Base-by-base conservation (phyloP, 169 alveolate species). In the Plasmodium gallinaceum region DNA sequence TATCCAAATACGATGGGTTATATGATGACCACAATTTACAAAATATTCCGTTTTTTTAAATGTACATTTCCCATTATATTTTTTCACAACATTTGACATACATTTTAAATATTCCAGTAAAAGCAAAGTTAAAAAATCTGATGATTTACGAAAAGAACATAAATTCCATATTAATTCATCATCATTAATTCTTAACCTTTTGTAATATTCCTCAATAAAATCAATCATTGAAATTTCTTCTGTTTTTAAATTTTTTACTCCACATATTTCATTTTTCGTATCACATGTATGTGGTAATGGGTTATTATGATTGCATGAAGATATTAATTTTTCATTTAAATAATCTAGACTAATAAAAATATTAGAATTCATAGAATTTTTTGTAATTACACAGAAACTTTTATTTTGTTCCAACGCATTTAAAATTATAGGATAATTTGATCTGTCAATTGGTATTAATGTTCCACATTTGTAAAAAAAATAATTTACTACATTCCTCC, bases 211-310 rank as follows among this genome's bases (percentile, higher is more conserved):
- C 5, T 72, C 61, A 43, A 94, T 73, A 60, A 94, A 94, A 54
- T 94, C 95, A 45, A 80, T 69, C 26, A 90, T n/a, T 2, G 94
- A 68, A 5, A 94, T 92, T 2, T 80, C 42, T 70, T 92, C 80
- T 46, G 93, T 80, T 16, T 83, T 88, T 2, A 94, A 89, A 46
- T 87, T 46, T 45, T 16, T 80, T 42, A 73, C 90, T 46, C 95
- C 93, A 37, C 91, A 88, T 24, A 91, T 88, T 60, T 88, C 88
- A 85, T 78, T 90, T 14, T 42, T 45, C 22, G 87, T 58, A 12
- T 88, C 60, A 68, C 95, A 94, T 22, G 96, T 92, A 64, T 94
- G 95, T 12, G 96, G 93, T 88, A 92, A 76, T 10, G 96, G 96
- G 26, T 83, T 91, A 46, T 24, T 43, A 48, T 94, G 95, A 73